Conservation (phyloP, 306 rosid genomes). For the Sicyos edulis region DNA sequence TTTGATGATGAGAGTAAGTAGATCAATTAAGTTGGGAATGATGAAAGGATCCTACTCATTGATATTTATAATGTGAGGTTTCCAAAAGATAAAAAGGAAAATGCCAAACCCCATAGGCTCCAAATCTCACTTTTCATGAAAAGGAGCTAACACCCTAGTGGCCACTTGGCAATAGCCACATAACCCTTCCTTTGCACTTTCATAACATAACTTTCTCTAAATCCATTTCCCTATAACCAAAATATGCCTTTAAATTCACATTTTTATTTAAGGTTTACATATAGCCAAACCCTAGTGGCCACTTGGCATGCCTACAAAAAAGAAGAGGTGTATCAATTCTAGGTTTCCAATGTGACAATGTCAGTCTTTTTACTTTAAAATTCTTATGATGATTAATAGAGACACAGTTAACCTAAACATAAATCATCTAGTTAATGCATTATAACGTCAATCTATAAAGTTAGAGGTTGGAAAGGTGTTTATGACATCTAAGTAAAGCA, state of each 20-base stretch:
- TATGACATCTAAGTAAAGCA: background rate
- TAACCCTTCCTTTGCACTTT: background rate
- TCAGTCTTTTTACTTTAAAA: background rate
- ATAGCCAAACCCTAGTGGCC: background rate
- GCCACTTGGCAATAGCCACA: background rate
- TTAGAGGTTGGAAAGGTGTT: no score
- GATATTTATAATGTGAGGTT: background rate
- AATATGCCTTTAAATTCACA: background rate
- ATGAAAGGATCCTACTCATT: conserved; percentile 3
- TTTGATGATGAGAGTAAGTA: conserved; percentile 13
- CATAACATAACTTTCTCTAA: background rate
- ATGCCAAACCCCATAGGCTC: conserved; percentile 14
- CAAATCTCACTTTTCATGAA: conserved; percentile 18
- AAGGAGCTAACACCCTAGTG: background rate
- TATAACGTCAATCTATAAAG: background rate
- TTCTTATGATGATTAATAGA: no score
- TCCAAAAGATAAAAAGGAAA: conserved; percentile 10
- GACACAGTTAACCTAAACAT: background rate
- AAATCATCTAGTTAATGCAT: no score
- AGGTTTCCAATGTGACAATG: background rate
- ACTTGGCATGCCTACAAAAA: background rate
- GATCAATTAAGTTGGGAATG: conserved; percentile 9
- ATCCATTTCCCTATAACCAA: background rate
- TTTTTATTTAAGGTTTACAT: background rate
- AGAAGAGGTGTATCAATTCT: background rate